These are phyloP conservation scores for Nepenthes gracilis DNA, from an alignment of 148 eudicot species.

Conservation along the genomic window DNA sequence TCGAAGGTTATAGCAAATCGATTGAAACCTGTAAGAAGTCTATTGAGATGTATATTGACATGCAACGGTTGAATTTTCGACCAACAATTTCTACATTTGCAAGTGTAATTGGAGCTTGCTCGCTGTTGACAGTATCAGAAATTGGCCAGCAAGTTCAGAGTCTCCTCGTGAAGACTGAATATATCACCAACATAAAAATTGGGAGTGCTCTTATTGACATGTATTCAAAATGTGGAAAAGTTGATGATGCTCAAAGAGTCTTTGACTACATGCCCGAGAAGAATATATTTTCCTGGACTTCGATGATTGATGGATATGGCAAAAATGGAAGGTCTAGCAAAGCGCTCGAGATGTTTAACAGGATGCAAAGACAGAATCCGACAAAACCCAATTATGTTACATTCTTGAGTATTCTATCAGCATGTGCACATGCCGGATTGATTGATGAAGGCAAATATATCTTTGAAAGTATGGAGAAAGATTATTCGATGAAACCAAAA, in stretches of 20 bases:
- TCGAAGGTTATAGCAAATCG: conserved; percentile 86
- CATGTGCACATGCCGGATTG: conserved; percentile 80
- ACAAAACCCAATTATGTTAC: conserved; percentile 62
- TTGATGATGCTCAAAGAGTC: conserved; percentile 53
- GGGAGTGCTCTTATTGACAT: conserved; percentile 91
- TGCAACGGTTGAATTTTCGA: conserved; percentile 45
- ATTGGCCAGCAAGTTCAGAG: conserved; percentile 69
- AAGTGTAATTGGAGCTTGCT: conserved; percentile 85
- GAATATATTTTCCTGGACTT: conserved; percentile 90
- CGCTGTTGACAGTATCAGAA: conserved; percentile 43
- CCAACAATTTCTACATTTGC: conserved; percentile 80
- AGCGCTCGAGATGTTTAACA: conserved; percentile 49
- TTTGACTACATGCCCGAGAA: conserved; percentile 60
- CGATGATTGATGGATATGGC: conserved; percentile 93
- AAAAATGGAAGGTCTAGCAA: conserved; percentile 65
- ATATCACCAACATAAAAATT: conserved; percentile 41
- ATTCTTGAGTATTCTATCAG: conserved; percentile 65
- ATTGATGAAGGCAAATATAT: conserved; percentile 59
- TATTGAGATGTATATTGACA: conserved; percentile 39
- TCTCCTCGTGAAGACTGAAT: conserved; percentile 42
- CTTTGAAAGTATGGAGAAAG: conserved; percentile 59
- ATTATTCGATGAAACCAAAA: conserved; percentile 56
- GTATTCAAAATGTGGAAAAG: conserved; percentile 77
- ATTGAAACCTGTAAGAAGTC: conserved; percentile 56
- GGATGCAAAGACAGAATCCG: conserved; percentile 26